These are phyloP conservation scores for Mucor irregularis DNA, from an alignment of 371 early-diverging fungal species.

Conservation along the genomic window DNA sequence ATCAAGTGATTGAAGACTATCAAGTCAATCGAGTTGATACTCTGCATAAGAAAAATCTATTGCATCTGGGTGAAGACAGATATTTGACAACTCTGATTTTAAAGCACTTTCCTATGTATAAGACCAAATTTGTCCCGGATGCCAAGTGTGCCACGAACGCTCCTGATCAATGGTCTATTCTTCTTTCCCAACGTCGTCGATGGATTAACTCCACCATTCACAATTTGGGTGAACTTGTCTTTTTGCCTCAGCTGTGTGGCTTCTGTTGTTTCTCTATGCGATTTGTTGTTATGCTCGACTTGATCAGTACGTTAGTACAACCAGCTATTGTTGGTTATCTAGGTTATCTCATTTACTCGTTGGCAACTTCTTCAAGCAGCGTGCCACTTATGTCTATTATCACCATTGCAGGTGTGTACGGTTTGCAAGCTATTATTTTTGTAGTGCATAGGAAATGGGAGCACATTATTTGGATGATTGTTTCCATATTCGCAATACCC, in stretches of 20 bases:
- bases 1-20: constrained; percentile 93
- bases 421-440: constrained; percentile 81
- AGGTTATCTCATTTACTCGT: constrained; percentile 64
- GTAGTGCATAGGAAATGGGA: constrained; percentile 82
- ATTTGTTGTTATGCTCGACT: constrained; percentile 90
- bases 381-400: constrained; percentile 60
- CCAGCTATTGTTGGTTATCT: constrained; percentile 89
- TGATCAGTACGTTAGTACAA: constrained; percentile 86
- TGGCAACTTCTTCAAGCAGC: constrained; percentile 36
- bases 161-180: constrained; percentile 92
- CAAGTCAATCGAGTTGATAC: constrained; percentile 95
- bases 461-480: constrained; percentile 95
- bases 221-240: constrained; percentile 92
- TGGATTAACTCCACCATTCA: constrained; percentile 99
- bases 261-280: constrained; percentile 97
- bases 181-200: constrained; percentile 96
- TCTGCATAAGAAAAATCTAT: constrained; percentile 93
- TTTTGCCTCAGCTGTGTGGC: constrained; percentile 88
- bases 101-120: constrained; percentile 97
- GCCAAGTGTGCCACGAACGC: constrained; percentile 97
- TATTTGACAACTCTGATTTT: constrained; percentile 98
- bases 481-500: constrained; percentile 82
- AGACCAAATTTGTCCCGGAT: constrained; percentile 94
- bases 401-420: constrained; percentile 75
- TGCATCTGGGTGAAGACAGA: constrained; percentile 84